Evolutionary conservation across 2,329 filamentous ascomycete species (phyloP).

Genomic region (Trichophyton mentagrophytes): DNA sequence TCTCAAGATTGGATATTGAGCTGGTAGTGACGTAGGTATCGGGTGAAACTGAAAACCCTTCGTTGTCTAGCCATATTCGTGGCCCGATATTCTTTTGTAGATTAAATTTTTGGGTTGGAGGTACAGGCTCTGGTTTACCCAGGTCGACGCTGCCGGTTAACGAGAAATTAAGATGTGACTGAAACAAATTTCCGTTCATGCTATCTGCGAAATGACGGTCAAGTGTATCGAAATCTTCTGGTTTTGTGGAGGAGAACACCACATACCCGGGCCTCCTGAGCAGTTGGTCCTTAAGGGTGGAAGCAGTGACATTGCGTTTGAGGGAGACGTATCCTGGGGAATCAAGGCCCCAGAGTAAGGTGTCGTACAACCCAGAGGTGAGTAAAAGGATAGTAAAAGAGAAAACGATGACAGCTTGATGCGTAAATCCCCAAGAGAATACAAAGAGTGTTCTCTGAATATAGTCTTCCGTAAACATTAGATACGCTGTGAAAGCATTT

Average conservation of each 20-base stretch:
- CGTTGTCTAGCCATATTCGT: conserved; percentile 11
- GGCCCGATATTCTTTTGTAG: conserved; percentile 3
- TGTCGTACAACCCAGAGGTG: conserved; percentile 9
- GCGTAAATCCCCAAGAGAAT: conserved; percentile 8
- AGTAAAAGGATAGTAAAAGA: conserved; percentile 9
- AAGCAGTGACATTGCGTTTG: conserved; percentile 7
- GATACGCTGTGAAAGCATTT: conserved; percentile 10
- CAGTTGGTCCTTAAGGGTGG: conserved; percentile 5
- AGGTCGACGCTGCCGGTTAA: conserved; percentile 7
- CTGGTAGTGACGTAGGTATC: conserved; percentile 9
- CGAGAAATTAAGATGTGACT: conserved; percentile 8
- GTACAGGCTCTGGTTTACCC: conserved; percentile 7
- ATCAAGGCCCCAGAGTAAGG: conserved; percentile 12
- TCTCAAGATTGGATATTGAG: background rate
- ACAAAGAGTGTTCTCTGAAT: conserved; percentile 10
- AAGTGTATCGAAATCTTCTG: conserved; percentile 6
- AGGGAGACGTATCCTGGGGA: conserved; percentile 7
- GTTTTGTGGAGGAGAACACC: conserved; percentile 8
- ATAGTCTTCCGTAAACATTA: conserved; percentile 13
- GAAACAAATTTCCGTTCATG: conserved; percentile 9
- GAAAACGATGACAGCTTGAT: conserved; percentile 9
- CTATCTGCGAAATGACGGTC: conserved; percentile 6
- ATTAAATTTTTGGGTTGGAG: conserved; percentile 7
- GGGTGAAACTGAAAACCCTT: conserved; percentile 11
- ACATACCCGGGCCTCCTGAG: conserved; percentile 8